These are phyloP conservation scores for Bryum argenteum DNA, from an alignment of 225 moss, liverwort and hornwort genomes.

Conservation along the genomic window DNA sequence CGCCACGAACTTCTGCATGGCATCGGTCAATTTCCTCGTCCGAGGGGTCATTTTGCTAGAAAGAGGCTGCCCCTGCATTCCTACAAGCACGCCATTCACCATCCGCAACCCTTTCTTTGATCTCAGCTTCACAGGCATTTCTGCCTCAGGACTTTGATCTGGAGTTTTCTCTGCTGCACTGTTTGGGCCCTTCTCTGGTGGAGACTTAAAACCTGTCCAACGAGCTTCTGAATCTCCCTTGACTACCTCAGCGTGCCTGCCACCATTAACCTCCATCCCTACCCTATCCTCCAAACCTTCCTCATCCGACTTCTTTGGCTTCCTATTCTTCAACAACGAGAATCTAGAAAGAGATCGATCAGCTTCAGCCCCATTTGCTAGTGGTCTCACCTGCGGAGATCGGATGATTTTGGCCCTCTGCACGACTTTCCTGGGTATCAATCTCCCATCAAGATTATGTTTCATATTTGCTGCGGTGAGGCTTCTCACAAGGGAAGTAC, in stretches of 20 bases:
- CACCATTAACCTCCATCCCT: constrained; percentile 23
- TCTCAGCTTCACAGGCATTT: constrained; percentile 37
- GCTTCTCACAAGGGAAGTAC: constrained; percentile 17
- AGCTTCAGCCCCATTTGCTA: constrained; percentile 29
- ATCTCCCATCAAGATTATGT: constrained; percentile 23
- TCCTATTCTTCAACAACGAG: constrained; percentile 35
- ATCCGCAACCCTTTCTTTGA: constrained; percentile 45
- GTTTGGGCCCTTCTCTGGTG: constrained; percentile 24
- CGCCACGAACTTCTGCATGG: constrained; percentile 89
- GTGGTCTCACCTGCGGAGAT: constrained; percentile 48
- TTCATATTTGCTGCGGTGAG: constrained; percentile 28
- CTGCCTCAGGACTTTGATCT: constrained; percentile 43
- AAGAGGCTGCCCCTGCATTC: constrained; percentile 35
- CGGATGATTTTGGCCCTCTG: constrained; percentile 46
- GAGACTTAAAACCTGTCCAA: constrained; percentile 30
- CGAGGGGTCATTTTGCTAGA: constrained; percentile 83
- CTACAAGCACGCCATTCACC: constrained; percentile 42
- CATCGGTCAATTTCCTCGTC: constrained; percentile 89
- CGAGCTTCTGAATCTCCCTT: constrained; percentile 35
- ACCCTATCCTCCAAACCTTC: constrained; percentile 23
- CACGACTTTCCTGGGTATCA: constrained; percentile 35
- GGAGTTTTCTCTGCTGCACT: constrained; percentile 22
- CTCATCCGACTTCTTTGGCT: constrained; percentile 28
- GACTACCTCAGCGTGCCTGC: constrained; percentile 15
- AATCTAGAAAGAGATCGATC: constrained; percentile 40